A percentile compares a stretch with the other conserved stretches of the same genome.
phyloP scores from a whole-genome alignment of 768 basidiomycete genomes.

The Russula earlei region DNA sequence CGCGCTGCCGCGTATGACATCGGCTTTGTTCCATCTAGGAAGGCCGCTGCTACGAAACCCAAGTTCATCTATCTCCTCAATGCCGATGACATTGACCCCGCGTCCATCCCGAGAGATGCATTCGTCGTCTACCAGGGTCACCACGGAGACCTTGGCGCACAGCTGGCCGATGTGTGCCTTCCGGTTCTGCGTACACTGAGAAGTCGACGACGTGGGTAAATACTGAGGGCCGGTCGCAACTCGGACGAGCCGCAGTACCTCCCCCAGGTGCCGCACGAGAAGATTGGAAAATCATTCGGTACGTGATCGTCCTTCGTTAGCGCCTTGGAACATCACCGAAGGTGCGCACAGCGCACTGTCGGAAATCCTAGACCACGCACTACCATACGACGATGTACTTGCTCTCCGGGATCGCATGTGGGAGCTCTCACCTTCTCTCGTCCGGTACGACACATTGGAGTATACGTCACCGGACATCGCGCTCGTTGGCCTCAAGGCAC shows the following conservation, averaged over 20 bases:
- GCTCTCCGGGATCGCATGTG: conserved; percentile 86
- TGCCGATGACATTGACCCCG: conserved; percentile 87
- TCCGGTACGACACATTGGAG: conserved; percentile 79
- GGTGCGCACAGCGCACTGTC: conserved; percentile 60
- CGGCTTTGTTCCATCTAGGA: conserved; percentile 81
- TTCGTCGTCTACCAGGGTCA: conserved; percentile 99
- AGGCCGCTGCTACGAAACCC: conserved; percentile 63
- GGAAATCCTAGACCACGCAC: conserved; percentile 67
- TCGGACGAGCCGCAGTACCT: conserved; percentile 84
- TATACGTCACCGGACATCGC: conserved; percentile 64
- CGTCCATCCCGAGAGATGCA: conserved; percentile 79
- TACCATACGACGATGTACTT: conserved; percentile 87
- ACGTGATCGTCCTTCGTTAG: conserved; percentile 18
- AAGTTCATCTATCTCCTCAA: conserved; percentile 97
- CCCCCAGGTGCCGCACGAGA: conserved; percentile 94
- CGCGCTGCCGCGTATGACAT: conserved; percentile 91
- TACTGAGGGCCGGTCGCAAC: conserved; percentile 88
- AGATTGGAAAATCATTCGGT: conserved; percentile 97
- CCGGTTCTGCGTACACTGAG: conserved; percentile 95
- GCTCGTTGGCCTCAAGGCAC: conserved; percentile 52
- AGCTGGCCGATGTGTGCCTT: conserved; percentile 93
- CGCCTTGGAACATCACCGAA: background rate
- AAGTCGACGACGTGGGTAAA: conserved; percentile 90
- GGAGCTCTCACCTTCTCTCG: conserved; percentile 88
- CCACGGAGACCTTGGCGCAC: conserved; percentile 94